A percentile compares a stretch with the other conserved stretches of the same genome.
These are phyloP conservation scores for Gynandropsis gynandra DNA, from an alignment of 345 rosid species.

Conservation along the genomic window DNA sequence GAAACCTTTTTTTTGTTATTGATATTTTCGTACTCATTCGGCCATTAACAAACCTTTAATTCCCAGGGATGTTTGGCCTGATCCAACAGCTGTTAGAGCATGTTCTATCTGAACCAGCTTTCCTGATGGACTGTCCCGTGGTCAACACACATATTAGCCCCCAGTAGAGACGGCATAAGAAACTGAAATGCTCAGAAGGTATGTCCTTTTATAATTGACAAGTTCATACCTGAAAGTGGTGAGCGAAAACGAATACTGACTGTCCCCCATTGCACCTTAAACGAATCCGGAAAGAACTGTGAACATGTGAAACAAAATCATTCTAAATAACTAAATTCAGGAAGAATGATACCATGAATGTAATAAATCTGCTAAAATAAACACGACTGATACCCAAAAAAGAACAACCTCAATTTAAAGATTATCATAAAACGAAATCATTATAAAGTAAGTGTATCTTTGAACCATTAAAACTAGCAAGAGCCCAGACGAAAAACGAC, in stretches of 20 bases:
- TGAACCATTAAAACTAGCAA: conserved; percentile 5
- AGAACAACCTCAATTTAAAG: background rate
- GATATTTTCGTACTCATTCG: background rate
- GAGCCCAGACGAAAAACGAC: background rate
- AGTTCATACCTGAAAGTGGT: conserved; percentile 74
- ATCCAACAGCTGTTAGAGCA: conserved; percentile 87
- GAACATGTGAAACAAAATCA: background rate
- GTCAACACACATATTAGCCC: conserved; percentile 8
- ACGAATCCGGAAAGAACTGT: conserved; percentile 7
- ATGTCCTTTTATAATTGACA: background rate
- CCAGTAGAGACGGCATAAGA: background rate
- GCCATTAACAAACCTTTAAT: conserved; percentile 51
- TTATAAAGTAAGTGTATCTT: background rate
- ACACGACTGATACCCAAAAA: background rate
- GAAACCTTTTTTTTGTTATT: background rate
- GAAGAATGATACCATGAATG: background rate
- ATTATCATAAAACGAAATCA: background rate
- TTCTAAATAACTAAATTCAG: background rate
- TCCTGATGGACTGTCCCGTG: conserved; percentile 68
- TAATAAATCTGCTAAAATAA: conserved; percentile 10
- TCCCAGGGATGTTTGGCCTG: conserved; percentile 92
- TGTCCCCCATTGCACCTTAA: conserved; percentile 65
- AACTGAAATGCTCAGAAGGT: background rate
- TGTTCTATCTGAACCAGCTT: conserved; percentile 98
- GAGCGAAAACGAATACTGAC: conserved; percentile 93